phyloP scores from a whole-genome alignment of 208 protist genomes.

The Phytomonas francai region DNA sequence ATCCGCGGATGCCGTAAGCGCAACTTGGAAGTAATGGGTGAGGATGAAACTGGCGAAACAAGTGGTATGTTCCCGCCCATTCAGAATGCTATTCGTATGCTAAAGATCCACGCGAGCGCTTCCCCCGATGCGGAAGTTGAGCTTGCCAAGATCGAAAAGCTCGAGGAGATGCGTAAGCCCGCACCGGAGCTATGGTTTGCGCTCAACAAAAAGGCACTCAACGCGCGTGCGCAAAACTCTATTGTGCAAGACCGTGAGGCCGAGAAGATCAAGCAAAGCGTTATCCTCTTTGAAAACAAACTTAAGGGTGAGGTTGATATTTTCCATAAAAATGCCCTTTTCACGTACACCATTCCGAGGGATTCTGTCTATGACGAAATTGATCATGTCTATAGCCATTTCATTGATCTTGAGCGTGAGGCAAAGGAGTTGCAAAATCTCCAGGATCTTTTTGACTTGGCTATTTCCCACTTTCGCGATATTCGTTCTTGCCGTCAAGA shows the following conservation, averaged over 20 bases:
- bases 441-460: slow-evolving; percentile 94
- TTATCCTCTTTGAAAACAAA: slow-evolving; percentile 66
- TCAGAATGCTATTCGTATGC: slow-evolving; percentile 85
- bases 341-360: slow-evolving; percentile 76
- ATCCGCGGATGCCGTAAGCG: slow-evolving; percentile 88
- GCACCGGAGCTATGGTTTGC: slow-evolving; percentile 88
- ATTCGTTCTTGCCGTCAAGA: slow-evolving; percentile 90
- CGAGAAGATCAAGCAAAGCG: slow-evolving; percentile 89
- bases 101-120: slow-evolving; percentile 83
- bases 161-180: slow-evolving; percentile 88
- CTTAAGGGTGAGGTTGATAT: slow-evolving; percentile 59
- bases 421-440: slow-evolving; percentile 86
- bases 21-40: slow-evolving; percentile 78
- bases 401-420: slow-evolving; percentile 83
- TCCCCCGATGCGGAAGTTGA: slow-evolving; percentile 69
- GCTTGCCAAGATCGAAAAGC: slow-evolving; percentile 83
- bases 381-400: slow-evolving; percentile 67
- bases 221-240: slow-evolving; percentile 88
- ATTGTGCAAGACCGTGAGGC: slow-evolving; percentile 90
- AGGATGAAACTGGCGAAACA: slow-evolving; percentile 77
- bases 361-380: slow-evolving; percentile 79
- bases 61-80: slow-evolving; percentile 89
- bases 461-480: slow-evolving; percentile 87
- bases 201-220: slow-evolving; percentile 90
- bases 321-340: slow-evolving; percentile 84